Percentiles rank a stretch among this genome's conserved stretches.
phyloP scores from a whole-genome alignment of 352 stramenopile species.

The Pythium brassicae region DNA sequence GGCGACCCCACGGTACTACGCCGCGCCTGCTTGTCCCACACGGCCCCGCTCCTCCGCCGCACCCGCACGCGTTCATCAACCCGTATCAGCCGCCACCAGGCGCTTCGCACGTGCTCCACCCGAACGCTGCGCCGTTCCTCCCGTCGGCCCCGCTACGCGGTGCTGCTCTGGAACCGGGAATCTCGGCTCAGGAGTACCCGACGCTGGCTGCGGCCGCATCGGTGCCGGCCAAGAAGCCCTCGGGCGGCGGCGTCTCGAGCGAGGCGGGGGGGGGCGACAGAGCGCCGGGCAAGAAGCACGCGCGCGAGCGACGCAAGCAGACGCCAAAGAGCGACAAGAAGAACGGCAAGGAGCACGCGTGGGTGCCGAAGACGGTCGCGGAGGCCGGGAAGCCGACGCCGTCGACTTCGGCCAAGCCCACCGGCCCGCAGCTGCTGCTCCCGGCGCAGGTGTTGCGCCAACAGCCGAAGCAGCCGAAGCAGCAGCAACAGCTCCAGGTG shows the following conservation, averaged over 20 bases:
- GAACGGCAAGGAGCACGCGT: conserved; percentile 19
- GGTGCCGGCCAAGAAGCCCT: conserved; percentile 2
- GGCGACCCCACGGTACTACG: neutral
- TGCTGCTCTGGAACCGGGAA: neutral
- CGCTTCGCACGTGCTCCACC: conserved; percentile 18
- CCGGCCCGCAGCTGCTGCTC: conserved; percentile 28
- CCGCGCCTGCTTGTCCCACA: conserved; percentile 13
- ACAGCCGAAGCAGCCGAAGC: too few species aligned
- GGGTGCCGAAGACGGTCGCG: conserved; percentile 26
- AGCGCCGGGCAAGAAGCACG: conserved; percentile 12
- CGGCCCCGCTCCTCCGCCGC: conserved; percentile 9
- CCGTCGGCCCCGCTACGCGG: neutral
- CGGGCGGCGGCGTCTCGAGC: neutral
- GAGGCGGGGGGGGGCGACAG: neutral
- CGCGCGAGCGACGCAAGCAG: conserved; percentile 8
- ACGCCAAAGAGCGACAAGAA: conserved; percentile 9
- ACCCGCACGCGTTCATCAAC: conserved; percentile 21
- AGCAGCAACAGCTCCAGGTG: conserved; percentile 19
- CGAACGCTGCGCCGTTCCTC: conserved; percentile 7
- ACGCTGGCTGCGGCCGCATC: conserved; percentile 15
- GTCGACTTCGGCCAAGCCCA: conserved; percentile 6
- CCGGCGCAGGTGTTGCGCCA: conserved; percentile 50
- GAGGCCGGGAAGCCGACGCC: conserved; percentile 17
- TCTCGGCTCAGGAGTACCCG: conserved; percentile 22
- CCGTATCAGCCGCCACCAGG: conserved; percentile 10